These are phyloP conservation scores for Saccharum hybrid DNA, from an alignment of 202 grass and related monocot genomes.

Conservation along the genomic window DNA sequence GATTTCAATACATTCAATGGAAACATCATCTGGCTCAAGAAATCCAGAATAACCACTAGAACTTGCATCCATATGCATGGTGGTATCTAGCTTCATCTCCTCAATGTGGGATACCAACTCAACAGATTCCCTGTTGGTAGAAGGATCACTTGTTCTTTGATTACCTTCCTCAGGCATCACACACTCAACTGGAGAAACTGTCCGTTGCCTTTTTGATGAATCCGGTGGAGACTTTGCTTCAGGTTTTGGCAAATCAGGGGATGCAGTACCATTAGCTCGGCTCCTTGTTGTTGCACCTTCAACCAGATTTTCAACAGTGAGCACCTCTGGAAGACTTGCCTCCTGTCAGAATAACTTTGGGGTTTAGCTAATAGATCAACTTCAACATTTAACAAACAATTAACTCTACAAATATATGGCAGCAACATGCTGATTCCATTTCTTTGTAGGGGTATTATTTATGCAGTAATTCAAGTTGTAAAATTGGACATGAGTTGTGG, in stretches of 20 bases:
- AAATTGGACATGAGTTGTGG: not conserved
- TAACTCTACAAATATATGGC: constrained; percentile 33
- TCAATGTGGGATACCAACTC: constrained; percentile 61
- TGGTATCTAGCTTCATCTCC: constrained; percentile 69
- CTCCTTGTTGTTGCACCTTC: constrained; percentile 60
- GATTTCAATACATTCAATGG: constrained; percentile 60
- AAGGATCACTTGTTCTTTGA: constrained; percentile 32
- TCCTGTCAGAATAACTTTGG: constrained; percentile 60
- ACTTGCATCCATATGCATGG: constrained; percentile 44
- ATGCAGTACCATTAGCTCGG: constrained; percentile 44
- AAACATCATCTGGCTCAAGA: constrained; percentile 65
- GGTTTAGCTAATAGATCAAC: constrained; percentile 39
- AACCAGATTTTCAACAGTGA: constrained; percentile 61
- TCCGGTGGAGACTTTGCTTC: constrained; percentile 43
- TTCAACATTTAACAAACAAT: constrained; percentile 20
- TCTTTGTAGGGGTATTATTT: not conserved
- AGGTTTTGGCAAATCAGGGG: constrained; percentile 36
- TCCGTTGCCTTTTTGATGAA: constrained; percentile 52
- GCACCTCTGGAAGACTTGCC: constrained; percentile 78
- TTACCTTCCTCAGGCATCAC: constrained; percentile 35
- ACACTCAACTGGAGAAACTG: constrained; percentile 17
- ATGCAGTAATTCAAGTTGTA: not conserved
- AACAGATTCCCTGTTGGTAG: constrained; percentile 43
- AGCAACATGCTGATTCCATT: not conserved
- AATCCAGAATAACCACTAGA: constrained; percentile 67